Conservation (phyloP, 1,284 basidiomycete species). For the Vanrija sp. region DNA sequence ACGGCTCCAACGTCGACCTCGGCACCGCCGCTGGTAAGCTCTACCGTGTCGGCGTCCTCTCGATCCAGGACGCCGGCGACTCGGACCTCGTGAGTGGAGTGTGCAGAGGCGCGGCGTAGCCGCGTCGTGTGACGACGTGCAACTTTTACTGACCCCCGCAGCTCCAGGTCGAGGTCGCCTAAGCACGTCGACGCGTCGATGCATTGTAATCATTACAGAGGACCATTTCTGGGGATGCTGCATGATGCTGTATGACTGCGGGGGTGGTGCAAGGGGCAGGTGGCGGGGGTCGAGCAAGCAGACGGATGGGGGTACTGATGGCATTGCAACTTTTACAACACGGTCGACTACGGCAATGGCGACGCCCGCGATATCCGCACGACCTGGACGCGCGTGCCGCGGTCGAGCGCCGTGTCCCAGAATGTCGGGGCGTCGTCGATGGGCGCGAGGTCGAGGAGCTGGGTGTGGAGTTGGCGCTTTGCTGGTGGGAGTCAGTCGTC, state of each 20-base stretch:
- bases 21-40: slow-evolving; percentile 99
- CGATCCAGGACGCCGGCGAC: slow-evolving; percentile 93
- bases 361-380: slow-evolving; percentile 20
- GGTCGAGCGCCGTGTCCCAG: slow-evolving; percentile 43
- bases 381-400: slow-evolving; percentile 31
- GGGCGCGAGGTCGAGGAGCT: slow-evolving; percentile 21
- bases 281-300: no score
- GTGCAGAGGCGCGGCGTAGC: not conserved
- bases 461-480: not conserved
- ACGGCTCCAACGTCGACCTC: slow-evolving; percentile 94
- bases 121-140: no score
- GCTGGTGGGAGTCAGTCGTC: not conserved
- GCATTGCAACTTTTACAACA: no score
- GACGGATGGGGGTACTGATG: no score
- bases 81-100: slow-evolving; percentile 67
- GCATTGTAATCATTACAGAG: slow-evolving; percentile 36
- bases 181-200: slow-evolving; percentile 21
- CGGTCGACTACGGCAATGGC: no score
- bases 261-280: no score
- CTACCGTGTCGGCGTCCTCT: slow-evolving; percentile 99
- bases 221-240: no score
- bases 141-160: slow-evolving; percentile 6
- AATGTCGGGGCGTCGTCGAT: slow-evolving; percentile 32
- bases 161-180: slow-evolving; percentile 43
- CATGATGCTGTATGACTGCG: no score